Base-by-base conservation (phyloP, 345 rosid genomes). In the Gossypium mustelinum region DNA sequence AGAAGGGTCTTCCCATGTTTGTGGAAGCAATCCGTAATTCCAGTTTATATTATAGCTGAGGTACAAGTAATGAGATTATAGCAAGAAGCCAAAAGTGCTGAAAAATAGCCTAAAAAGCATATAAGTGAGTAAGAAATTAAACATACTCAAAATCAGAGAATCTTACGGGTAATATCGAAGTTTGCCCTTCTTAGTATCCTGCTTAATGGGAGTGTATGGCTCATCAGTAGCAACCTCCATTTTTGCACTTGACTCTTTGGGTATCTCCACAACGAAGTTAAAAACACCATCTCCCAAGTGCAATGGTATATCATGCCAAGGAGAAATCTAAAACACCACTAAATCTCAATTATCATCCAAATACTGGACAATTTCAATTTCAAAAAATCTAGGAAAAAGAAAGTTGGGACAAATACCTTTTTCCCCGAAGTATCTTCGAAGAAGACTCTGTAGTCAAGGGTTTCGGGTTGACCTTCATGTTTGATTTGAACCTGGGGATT, bases 141-240 rank as follows among this genome's bases (percentile, higher is more conserved):
- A 34, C 16, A 20, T 3, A 60, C 24, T 17, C 20, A 25, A 17
- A 63, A 64, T 16, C 27, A 74, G 61, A 3, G 17, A 52, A 65
- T 81, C 95, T 80, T 81, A 88, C 95, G 92, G 91, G 29, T 88
- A 90, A 47, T 86, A 90, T 82, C 92, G 77, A 57, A 86, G 87
- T 41, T 90, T 90, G 20, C 95, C 95, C 83, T 88, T 87, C 79
- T 90, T 88, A 0, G 91, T 90, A 68, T 90, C 77, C 77, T 75
- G 77, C 70, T 75, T 75, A 52, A 75, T 94, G 34, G 96, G 98
- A 80, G 98, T 95, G 88, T 76, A 90, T 24, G 76, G 83, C 84
- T 95, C 98, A 62, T 93, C 97, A n/a, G 97, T 95, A 70, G 98
- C 98, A 85, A 93, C 85, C 88, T 95, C 99, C 98, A 95, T 95